Base-by-base conservation (phyloP, 768 basidiomycete species). In the Psilocybe tampanensis region DNA sequence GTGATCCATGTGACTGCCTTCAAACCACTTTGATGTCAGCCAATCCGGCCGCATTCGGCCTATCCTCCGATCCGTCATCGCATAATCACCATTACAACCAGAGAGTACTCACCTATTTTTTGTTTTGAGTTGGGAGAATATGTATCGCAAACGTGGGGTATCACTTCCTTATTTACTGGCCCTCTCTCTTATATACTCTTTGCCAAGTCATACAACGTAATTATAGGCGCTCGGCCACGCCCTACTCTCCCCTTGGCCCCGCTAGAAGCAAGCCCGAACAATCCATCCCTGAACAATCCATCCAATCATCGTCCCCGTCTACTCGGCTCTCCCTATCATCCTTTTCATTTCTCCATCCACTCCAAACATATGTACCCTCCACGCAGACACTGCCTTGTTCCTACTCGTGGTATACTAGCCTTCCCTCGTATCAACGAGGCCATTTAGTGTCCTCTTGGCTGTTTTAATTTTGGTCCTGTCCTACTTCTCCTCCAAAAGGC, bases 1-100 rank as follows among this genome's bases (percentile, higher is more conserved):
- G n/a, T 24, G 47, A 12, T 32, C 56, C 60, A 57, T 61, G 60
- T 52, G 56, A 21, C 13, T 8, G 18, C 8, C 19, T 39, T 12
- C 34, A 51, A 51, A 51, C 34, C 49, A 44, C 52, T 32, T 29
- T 26, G 29, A 42, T 54, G 24, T 33, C 45, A 55, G 36, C 24
- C 45, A 23, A 47, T 55, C 32, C 54, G 54, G 47, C 47, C 18
- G 29, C 29, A 5, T 21, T 33, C 29, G 26, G 47, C 26, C 26
- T 32, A 7, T 24, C 36, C 47, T 41, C 47, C 45, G 36, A 39
- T 36, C 54, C 44, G 18, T 41, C 33, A 36, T 52, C 34, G 24
- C 45, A 47, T 41, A 26, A 24, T 8, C 24, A 34, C 13, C 52
- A 43, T 43, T 24, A 52, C 52, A 43, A 29, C 43, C 29, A 29